phyloP scores from a whole-genome alignment of 208 protist genomes.

The Spongospora subterranea region DNA sequence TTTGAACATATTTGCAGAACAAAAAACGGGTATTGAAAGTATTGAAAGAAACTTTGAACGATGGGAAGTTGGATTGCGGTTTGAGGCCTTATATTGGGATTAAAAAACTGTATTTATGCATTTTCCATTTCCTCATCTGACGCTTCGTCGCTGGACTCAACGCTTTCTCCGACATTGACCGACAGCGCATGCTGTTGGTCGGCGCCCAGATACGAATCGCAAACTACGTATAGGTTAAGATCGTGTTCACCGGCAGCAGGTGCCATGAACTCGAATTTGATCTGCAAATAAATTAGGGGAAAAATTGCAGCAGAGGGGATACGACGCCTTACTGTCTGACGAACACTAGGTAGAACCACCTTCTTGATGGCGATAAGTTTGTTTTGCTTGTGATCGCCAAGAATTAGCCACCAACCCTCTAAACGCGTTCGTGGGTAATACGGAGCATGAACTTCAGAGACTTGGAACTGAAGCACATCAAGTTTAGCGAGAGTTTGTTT shows the following conservation, averaged over 20 bases:
- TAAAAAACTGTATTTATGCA: not conserved
- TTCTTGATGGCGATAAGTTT: slow-evolving; percentile 79
- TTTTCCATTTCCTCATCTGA: slow-evolving; percentile 45
- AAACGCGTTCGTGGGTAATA: slow-evolving; percentile 72
- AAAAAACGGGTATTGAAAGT: no score
- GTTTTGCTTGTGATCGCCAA: slow-evolving; percentile 81
- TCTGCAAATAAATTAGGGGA: slow-evolving; percentile 44
- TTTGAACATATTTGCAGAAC: no score
- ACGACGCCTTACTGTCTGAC: not conserved
- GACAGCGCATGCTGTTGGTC: slow-evolving; percentile 81
- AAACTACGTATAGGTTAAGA: slow-evolving; percentile 84
- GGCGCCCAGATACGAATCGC: slow-evolving; percentile 86
- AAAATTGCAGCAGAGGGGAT: not conserved
- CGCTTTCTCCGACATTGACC: slow-evolving; percentile 67
- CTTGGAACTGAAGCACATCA: no score
- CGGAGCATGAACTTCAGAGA: slow-evolving; percentile 68
- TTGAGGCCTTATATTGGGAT: no score
- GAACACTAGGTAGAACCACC: slow-evolving; percentile 73
- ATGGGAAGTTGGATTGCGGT: no score
- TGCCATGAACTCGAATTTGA: slow-evolving; percentile 82
- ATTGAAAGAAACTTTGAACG: no score
- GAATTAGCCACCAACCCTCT: slow-evolving; percentile 88
- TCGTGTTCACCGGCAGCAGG: slow-evolving; percentile 74
- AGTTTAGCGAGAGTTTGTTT: no score
- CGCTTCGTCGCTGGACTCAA: slow-evolving; percentile 49